phyloP scores from a whole-genome alignment of 805 yeast species.

The Pichia heedii region DNA sequence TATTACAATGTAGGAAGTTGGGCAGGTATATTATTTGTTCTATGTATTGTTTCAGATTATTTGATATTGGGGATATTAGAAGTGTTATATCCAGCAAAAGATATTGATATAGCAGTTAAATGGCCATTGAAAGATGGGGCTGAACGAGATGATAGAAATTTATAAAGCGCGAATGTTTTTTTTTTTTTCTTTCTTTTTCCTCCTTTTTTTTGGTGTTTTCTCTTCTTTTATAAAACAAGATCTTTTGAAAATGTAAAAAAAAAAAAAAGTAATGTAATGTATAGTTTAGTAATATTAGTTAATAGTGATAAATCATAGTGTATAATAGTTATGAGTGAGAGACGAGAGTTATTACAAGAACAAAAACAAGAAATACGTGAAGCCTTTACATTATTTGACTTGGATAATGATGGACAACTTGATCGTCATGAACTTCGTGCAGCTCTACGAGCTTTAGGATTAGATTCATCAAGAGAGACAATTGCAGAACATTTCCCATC shows the following conservation, averaged over 20 bases:
- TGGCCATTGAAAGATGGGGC: conserved; percentile 52
- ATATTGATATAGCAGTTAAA: conserved; percentile 67
- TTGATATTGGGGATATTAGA: conserved; percentile 57
- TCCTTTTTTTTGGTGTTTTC: too few relatives aligned
- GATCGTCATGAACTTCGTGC: conserved; percentile 93
- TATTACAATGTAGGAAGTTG: conserved; percentile 68
- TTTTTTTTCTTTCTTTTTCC: too few relatives aligned
- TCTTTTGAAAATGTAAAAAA: too few relatives aligned
- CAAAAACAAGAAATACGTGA: conserved; percentile 88
- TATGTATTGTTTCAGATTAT: conserved; percentile 76
- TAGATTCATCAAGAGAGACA: conserved; percentile 68
- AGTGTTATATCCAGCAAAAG: conserved; percentile 54
- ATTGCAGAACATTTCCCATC: too few relatives aligned
- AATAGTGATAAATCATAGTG: too few relatives aligned
- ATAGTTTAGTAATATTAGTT: too few relatives aligned
- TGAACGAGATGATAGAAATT: too few relatives aligned
- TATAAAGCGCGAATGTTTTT: too few relatives aligned
- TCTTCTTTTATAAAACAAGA: too few relatives aligned
- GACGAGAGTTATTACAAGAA: conserved; percentile 61
- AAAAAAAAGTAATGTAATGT: too few relatives aligned
- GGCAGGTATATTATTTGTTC: conserved; percentile 77
- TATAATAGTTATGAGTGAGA: too few relatives aligned
- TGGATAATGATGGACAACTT: conserved; percentile 81
- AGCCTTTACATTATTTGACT: conserved; percentile 85
- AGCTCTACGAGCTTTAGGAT: conserved; percentile 89